phyloP scores from a whole-genome alignment of 768 basidiomycete genomes.

The Sporobolomyces phaffii region DNA sequence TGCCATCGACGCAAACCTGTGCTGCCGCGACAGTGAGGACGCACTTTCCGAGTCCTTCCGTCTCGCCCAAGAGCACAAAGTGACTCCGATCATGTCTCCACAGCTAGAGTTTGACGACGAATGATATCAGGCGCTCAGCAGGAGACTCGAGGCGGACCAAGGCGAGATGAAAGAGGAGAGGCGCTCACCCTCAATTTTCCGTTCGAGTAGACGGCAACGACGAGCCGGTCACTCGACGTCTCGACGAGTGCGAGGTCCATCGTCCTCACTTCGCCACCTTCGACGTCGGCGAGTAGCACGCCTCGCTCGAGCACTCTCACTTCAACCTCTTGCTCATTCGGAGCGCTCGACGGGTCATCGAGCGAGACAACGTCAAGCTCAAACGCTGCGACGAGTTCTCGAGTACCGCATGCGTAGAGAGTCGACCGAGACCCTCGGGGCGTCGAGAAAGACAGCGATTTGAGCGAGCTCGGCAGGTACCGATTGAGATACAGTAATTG shows the following conservation, averaged over 20 bases:
- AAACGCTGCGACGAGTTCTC: conserved; percentile 8
- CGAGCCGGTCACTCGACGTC: background rate
- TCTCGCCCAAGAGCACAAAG: background rate
- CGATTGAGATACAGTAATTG: background rate
- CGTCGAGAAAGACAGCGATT: conserved; percentile 6
- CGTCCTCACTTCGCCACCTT: conserved; percentile 22
- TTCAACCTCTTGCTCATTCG: background rate
- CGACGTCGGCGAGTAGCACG: background rate
- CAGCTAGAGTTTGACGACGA: background rate
- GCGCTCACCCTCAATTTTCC: background rate
- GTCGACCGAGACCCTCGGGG: background rate
- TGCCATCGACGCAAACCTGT: background rate
- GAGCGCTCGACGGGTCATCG: no score
- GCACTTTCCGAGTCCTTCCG: background rate
- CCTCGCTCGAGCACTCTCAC: background rate
- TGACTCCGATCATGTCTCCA: background rate
- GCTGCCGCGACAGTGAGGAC: background rate
- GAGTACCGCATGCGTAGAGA: conserved; percentile 19
- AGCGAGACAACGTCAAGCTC: background rate
- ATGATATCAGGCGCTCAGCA: no score
- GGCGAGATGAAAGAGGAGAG: no score
- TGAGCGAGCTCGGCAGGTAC: conserved; percentile 14
- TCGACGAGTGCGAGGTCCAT: conserved; percentile 11
- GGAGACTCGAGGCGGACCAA: no score
- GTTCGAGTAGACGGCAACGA: conserved; percentile 14